Base-by-base conservation (phyloP, 768 basidiomycete species). In the Candolleomyces eurysporus region DNA sequence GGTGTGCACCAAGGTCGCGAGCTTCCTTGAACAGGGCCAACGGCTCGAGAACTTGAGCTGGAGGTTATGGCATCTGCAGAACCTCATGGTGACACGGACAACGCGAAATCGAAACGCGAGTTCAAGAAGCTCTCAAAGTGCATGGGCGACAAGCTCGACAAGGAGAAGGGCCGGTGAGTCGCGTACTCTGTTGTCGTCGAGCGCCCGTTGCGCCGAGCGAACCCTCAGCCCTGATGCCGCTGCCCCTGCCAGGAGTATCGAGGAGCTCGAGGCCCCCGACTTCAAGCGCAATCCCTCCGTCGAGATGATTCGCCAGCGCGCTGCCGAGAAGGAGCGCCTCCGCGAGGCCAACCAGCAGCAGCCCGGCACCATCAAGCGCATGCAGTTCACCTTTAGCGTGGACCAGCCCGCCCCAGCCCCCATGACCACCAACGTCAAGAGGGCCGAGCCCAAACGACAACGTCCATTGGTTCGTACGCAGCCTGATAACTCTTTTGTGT, bases 21-120 rank as follows among this genome's bases (percentile, higher is more conserved):
- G 89, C 73, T 93, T 86, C 78, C 90, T 94, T 72, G 92, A 94
- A 77, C 91, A 94, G 72, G 92, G 92, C 51, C 90, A 92, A 72
- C 82, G 92, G 59, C 90, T 94, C 70, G 92, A 94, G 83, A 94
- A 94, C 82, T 77, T 94, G 76, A 89, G 88, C 67, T 94, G 92
- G 92, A 85, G 92, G 71, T 83, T 94, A 73, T 94, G 92, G 92
- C 91, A 94, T 72, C 85, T 94, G 54, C 92, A 94, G 77, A 91
- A 87, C 68, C 85, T 94, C 67, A 94, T 94, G 79, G 92, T 94
- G 92, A 94, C 76, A 83, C 87, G 63, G 93, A 94, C 82, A 92
- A 92, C 64, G 91, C 92, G 48, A 90, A 87, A 75, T 86, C 89
- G 16, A 92, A 92, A 72, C 89, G 92, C 53, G 91, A 94, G 76